A percentile compares a stretch with the other conserved stretches of the same genome.
These are phyloP conservation scores for Talaromyces wortmannii DNA, from an alignment of 495 filamentous ascomycete genomes.

Conservation along the genomic window DNA sequence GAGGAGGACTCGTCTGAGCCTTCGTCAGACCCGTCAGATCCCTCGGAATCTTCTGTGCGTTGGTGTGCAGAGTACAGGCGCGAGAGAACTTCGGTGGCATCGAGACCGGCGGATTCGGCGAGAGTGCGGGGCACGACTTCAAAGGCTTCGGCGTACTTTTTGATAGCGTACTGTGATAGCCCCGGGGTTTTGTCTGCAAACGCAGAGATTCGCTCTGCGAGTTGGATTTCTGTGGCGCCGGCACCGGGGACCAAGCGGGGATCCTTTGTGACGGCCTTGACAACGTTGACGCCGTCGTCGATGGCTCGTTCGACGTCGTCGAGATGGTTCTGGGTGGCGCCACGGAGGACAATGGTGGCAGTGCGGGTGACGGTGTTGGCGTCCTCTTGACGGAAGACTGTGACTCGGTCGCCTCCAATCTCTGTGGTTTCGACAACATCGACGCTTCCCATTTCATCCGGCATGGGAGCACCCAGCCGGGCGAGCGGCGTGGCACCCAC, in stretches of 20 bases:
- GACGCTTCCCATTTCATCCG: conserved; percentile 94
- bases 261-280: conserved; percentile 97
- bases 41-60: conserved; percentile 24
- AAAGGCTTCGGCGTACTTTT: conserved; percentile 96
- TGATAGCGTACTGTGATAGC: conserved; percentile 88
- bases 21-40: conserved; percentile 19
- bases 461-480: conserved; percentile 95
- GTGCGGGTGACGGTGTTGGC: conserved; percentile 85
- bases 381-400: conserved; percentile 95
- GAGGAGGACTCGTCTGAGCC: conserved; percentile 24
- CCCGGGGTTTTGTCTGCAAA: conserved; percentile 89
- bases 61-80: conserved; percentile 91
- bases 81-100: conserved; percentile 90
- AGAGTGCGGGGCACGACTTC: conserved; percentile 92
- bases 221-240: conserved; percentile 91
- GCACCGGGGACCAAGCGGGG: conserved; percentile 87
- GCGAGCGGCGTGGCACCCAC: conserved; percentile 95
- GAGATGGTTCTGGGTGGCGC: conserved; percentile 95
- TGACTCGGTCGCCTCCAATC: conserved; percentile 97
- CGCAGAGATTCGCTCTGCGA: conserved; percentile 83
- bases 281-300: conserved; percentile 96
- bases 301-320: conserved; percentile 97
- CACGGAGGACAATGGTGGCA: conserved; percentile 89
- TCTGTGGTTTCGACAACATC: conserved; percentile 97
- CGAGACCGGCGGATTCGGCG: conserved; percentile 89